These are phyloP conservation scores for Jamesozyma lodderae DNA, from an alignment of 805 yeast species.

Conservation along the genomic window DNA sequence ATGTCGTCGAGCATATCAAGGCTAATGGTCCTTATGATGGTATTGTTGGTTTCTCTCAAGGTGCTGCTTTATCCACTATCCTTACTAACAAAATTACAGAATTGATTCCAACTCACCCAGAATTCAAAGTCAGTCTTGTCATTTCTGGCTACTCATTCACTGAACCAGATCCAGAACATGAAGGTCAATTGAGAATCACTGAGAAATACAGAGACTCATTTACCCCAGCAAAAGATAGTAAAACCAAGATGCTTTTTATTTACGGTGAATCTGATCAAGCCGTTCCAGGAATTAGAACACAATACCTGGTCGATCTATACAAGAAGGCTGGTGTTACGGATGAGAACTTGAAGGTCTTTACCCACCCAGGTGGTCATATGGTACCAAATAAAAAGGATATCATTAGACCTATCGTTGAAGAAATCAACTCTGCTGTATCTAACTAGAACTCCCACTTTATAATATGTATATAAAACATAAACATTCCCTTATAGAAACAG, in stretches of 20 bases:
- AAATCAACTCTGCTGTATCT: constrained; percentile 21
- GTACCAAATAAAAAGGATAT: constrained; percentile 78
- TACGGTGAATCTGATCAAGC: constrained; percentile 83
- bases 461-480: not conserved
- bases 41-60: constrained; percentile 86
- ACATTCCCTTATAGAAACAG: too few relatives aligned
- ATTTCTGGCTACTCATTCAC: constrained; percentile 60
- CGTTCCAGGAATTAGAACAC: constrained; percentile 64
- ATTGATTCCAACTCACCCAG: constrained; percentile 38
- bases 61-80: constrained; percentile 79
- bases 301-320: constrained; percentile 48
- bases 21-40: constrained; percentile 82
- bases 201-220: constrained; percentile 29
- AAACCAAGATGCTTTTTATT: constrained; percentile 55
- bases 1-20: constrained; percentile 41
- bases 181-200: constrained; percentile 30
- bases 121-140: constrained; percentile 62
- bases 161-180: constrained; percentile 31
- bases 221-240: constrained; percentile 25
- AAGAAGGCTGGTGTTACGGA: constrained; percentile 25
- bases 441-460: not conserved
- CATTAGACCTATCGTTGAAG: constrained; percentile 36
- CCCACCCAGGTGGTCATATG: constrained; percentile 95
- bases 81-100: constrained; percentile 51
- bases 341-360: constrained; percentile 39